Evolutionary conservation across 352 stramenopile genomes (phyloP).

Genomic region (Phytopythium ostracodes): DNA sequence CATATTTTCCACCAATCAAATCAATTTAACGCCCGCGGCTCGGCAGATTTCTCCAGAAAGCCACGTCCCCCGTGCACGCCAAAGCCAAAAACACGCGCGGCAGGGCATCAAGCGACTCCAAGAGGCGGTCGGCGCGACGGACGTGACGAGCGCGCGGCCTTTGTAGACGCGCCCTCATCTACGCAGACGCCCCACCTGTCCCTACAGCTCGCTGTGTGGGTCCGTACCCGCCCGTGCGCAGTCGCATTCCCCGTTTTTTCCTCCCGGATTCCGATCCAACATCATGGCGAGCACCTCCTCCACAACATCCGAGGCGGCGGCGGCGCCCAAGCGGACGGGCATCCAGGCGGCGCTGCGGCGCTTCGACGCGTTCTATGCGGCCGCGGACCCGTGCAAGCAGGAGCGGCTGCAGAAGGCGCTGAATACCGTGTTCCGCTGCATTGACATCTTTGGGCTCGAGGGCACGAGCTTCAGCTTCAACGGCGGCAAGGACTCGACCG

Average conservation of each 20-base stretch:
- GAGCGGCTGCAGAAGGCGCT: conserved; percentile 59
- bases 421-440: conserved; percentile 68
- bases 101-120: neutral
- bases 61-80: neutral
- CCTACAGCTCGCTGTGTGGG: neutral
- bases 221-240: neutral
- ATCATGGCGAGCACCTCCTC: neutral
- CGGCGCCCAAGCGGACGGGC: neutral
- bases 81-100: neutral
- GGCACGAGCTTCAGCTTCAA: conserved; percentile 90
- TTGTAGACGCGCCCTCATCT: neutral
- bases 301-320: neutral
- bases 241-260: neutral
- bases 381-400: conserved; percentile 36
- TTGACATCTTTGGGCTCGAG: conserved; percentile 78
- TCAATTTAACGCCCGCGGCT: neutral
- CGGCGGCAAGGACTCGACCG: conserved; percentile 91
- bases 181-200: neutral
- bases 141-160: neutral
- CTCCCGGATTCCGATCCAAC: neutral
- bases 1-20: neutral
- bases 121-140: neutral
- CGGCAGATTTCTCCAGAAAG: neutral
- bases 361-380: conserved; percentile 65
- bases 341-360: conserved; percentile 30